These are phyloP conservation scores for Akanthomyces muscarius DNA, from an alignment of 2,329 filamentous ascomycete genomes.

Conservation along the genomic window DNA sequence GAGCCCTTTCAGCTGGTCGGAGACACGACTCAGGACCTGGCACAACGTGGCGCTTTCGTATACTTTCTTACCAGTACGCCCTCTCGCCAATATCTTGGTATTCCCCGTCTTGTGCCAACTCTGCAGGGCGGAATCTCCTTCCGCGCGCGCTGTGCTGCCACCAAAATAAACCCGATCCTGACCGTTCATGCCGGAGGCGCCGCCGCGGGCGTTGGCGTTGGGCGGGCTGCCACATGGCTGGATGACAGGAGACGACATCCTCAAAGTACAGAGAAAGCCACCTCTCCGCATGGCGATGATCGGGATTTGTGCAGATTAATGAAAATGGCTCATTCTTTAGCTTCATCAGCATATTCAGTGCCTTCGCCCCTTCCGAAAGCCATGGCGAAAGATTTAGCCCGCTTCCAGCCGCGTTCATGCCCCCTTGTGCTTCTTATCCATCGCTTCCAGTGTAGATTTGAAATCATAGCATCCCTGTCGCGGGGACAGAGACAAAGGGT, in stretches of 20 bases:
- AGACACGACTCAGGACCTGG: conserved; percentile 1
- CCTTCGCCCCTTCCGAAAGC: neutral
- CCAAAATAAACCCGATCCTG: conserved; percentile 12
- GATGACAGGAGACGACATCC: too few species aligned
- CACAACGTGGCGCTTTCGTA: neutral
- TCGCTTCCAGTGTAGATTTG: too few species aligned
- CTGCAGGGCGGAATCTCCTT: neutral
- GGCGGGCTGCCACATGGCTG: conserved; percentile 1
- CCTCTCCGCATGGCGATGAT: neutral
- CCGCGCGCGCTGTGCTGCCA: neutral
- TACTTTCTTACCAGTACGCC: neutral
- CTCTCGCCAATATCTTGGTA: too few species aligned
- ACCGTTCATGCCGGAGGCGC: neutral
- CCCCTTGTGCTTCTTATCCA: too few species aligned
- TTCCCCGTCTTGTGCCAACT: too few species aligned
- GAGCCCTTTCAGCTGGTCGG: conserved; percentile 1
- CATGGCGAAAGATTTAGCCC: too few species aligned
- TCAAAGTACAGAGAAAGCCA: neutral
- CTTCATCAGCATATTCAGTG: neutral
- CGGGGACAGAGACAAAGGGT: neutral
- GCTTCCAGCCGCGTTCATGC: too few species aligned
- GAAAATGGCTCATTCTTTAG: neutral
- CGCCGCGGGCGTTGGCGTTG: neutral
- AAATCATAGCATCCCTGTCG: too few species aligned
- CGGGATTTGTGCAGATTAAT: neutral